Evolutionary conservation across 768 basidiomycete species (phyloP).

Genomic region (Phylloporus sp.): DNA sequence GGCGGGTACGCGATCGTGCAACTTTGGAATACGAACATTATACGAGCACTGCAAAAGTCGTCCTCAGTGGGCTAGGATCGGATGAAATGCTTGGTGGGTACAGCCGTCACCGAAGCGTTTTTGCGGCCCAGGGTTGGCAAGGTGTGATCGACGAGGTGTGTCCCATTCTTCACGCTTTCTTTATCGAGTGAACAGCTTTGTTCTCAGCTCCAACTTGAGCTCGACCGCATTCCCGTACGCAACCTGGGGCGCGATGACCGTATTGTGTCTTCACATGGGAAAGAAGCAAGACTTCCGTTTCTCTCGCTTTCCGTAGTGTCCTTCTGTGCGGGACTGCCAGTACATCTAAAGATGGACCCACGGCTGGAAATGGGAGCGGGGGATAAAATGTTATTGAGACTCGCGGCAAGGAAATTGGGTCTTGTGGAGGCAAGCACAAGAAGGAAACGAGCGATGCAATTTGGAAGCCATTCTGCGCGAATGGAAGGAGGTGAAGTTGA

Average conservation of each 20-base stretch:
- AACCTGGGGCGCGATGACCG: constrained; percentile 96
- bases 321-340: constrained; percentile 74
- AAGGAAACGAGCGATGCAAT: constrained; percentile 96
- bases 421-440: constrained; percentile 66
- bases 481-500: constrained; percentile 63
- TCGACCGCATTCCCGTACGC: constrained; percentile 80
- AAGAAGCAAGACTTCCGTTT: constrained; percentile 91
- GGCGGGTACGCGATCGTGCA: constrained; percentile 44
- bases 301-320: constrained; percentile 75
- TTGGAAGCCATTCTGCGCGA: constrained; percentile 83
- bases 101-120: constrained; percentile 80
- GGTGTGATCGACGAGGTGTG: constrained; percentile 78
- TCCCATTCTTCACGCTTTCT: background rate
- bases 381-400: constrained; percentile 82
- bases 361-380: constrained; percentile 72
- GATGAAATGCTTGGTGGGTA: constrained; percentile 97
- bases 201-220: constrained; percentile 79
- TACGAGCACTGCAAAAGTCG: constrained; percentile 70
- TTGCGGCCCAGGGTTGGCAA: constrained; percentile 61
- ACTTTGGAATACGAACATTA: constrained; percentile 45
- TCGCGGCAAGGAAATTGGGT: constrained; percentile 70
- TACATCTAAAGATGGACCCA: constrained; percentile 80
- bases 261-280: constrained; percentile 84
- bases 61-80: constrained; percentile 89
- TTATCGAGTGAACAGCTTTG: background rate